These are phyloP conservation scores for Neurospora sp. DNA, from an alignment of 495 filamentous ascomycete genomes.

Conservation along the genomic window DNA sequence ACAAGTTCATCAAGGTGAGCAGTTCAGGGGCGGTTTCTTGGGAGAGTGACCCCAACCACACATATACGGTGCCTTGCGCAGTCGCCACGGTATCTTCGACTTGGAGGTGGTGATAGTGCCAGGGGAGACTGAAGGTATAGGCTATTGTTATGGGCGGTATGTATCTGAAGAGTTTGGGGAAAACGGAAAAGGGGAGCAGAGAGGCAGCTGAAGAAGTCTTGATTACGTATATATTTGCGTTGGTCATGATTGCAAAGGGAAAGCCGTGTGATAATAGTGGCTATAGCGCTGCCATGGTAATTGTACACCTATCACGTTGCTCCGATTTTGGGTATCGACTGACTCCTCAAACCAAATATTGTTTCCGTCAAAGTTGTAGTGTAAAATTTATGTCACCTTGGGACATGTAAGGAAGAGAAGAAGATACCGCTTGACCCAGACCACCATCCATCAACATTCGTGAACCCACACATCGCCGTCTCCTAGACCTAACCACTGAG, in stretches of 20 bases:
- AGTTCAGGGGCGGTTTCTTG: conserved; percentile 46
- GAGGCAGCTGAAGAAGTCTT: neutral
- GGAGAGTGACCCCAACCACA: conserved; percentile 55
- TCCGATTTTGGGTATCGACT: neutral
- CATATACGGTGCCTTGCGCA: conserved; percentile 42
- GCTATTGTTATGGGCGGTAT: neutral
- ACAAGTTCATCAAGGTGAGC: conserved; percentile 58
- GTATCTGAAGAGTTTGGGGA: neutral
- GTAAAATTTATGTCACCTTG: neutral
- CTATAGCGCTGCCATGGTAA: neutral
- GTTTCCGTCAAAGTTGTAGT: neutral
- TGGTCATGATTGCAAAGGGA: neutral
- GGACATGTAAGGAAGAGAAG: neutral
- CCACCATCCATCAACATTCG: neutral
- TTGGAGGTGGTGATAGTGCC: conserved; percentile 2
- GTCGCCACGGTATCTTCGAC: conserved; percentile 7
- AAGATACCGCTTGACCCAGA: neutral
- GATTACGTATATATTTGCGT: neutral
- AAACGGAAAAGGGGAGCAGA: neutral
- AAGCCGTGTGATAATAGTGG: neutral
- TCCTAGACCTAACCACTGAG: conserved; percentile 12
- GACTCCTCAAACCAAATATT: neutral
- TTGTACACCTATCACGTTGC: neutral
- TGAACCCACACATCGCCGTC: neutral
- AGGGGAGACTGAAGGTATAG: neutral